phyloP scores from a whole-genome alignment of 192 early-diverging fungal species.

The Coemansia sp. region DNA sequence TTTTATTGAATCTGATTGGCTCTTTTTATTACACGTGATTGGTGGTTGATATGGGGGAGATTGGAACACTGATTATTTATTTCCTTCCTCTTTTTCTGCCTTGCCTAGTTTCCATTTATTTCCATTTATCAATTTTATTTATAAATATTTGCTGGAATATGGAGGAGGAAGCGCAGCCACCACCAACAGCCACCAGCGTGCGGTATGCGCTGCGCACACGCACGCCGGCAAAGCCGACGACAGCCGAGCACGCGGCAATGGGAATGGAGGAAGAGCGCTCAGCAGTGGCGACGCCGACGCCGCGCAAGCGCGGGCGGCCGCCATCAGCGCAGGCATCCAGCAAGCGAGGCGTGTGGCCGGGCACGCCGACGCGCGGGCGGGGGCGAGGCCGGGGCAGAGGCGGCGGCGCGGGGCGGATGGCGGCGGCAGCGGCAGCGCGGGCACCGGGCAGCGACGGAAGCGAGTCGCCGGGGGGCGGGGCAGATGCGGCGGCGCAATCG shows the following conservation, averaged over 20 bases:
- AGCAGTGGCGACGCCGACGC: conserved; percentile 2
- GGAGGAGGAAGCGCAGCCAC: conserved; percentile 17
- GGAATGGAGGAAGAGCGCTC: no score
- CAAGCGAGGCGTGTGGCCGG: background rate
- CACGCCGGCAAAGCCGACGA: conserved; percentile 24
- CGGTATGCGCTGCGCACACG: conserved; percentile 47
- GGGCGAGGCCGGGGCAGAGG: background rate
- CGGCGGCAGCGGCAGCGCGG: background rate
- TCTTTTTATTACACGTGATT: background rate
- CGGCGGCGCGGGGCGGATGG: background rate
- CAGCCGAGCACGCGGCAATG: background rate
- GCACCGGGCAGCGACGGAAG: background rate
- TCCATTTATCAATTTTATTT: background rate
- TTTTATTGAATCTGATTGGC: background rate
- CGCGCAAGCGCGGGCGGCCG: conserved; percentile 28
- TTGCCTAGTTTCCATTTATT: no score
- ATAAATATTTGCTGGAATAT: conserved; percentile 6
- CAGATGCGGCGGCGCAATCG: conserved; percentile 17
- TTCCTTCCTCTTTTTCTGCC: background rate
- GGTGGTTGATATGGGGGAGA: background rate
- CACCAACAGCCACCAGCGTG: background rate
- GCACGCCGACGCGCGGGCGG: background rate
- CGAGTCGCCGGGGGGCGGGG: conserved; percentile 1
- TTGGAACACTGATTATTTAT: background rate
- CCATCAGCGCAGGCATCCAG: background rate